Base-by-base conservation (phyloP, 805 yeast genomes). In the Nakazawaea wyomingensis region DNA sequence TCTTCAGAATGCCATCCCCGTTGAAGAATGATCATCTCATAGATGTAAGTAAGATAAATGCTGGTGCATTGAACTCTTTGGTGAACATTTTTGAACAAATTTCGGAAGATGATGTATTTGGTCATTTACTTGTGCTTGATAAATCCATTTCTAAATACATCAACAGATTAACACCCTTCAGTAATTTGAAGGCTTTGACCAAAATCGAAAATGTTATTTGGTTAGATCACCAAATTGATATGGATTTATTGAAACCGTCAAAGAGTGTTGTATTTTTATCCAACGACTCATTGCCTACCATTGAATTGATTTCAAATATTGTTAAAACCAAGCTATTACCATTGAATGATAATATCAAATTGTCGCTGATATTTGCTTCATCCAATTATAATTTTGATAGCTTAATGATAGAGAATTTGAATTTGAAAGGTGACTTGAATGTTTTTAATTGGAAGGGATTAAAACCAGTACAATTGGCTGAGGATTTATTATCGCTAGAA, bases 401-500 rank as follows among this genome's bases (percentile, higher is more conserved):
- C 10, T 31, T 44, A 21, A 18, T 35, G 21, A 18, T 58, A 6
- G 59, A 56, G 31, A 52, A 49, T 18, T 44, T 51, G 16, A 61
- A 60, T 9, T 34, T 62, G 19, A 46, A 46, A 21, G 61, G 60
- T 2, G 61, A 60, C 28, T 26, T 62, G 16, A 27, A 39, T n/a
- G 10, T 54, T 3, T 54, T 43, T 34, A 43, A 48, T 32, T 60
- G 64, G 64, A 28, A 20, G 2, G 36, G 37, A 9, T 45, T 45
- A 21, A 42, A 39, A 5, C 56, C 57, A 0, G 16, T 56, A 2
- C 27, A 44, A 22, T 21, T 72, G 4, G 73, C 67, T 35, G 62
- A 61, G 11, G 72, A 69, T 42, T 53, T 77, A 19, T 52, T 71
- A 17, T 64, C 76, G 4, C 54, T 78, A 16, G 72, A 74, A 18